phyloP scores from a whole-genome alignment of 768 basidiomycete species.

The Suillus bovinus region DNA sequence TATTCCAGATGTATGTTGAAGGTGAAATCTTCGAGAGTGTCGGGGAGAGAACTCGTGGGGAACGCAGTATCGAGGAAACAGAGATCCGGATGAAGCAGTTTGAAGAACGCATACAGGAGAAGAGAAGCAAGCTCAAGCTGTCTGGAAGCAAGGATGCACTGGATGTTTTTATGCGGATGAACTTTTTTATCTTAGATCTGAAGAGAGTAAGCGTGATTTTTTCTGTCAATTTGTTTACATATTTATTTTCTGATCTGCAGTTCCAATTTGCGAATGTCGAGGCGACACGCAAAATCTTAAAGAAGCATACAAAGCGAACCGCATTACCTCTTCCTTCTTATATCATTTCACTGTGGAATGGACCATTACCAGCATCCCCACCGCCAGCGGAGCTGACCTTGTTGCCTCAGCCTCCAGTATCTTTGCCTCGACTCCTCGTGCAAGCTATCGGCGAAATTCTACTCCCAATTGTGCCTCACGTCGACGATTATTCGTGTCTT shows the following conservation, averaged over 20 bases:
- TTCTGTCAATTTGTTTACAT: neutral
- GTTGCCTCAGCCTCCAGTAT: slow-evolving; percentile 30
- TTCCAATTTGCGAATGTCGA: slow-evolving; percentile 85
- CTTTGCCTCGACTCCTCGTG: slow-evolving; percentile 66
- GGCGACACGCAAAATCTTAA: slow-evolving; percentile 89
- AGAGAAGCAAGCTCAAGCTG: slow-evolving; percentile 53
- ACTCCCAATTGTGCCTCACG: slow-evolving; percentile 74
- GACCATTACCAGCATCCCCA: slow-evolving; percentile 15
- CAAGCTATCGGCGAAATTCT: slow-evolving; percentile 82
- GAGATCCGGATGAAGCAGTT: slow-evolving; percentile 68
- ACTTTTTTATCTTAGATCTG: slow-evolving; percentile 75
- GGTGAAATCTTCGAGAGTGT: slow-evolving; percentile 81
- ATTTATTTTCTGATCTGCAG: slow-evolving; percentile 33
- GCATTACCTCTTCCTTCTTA: slow-evolving; percentile 63
- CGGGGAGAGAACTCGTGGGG: slow-evolving; percentile 63
- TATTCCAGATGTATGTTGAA: slow-evolving; percentile 87
- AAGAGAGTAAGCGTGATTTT: slow-evolving; percentile 58
- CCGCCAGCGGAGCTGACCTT: slow-evolving; percentile 33
- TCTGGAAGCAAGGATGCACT: slow-evolving; percentile 60
- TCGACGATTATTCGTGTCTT: slow-evolving; percentile 84
- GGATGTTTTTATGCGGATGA: slow-evolving; percentile 72
- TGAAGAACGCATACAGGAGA: slow-evolving; percentile 53
- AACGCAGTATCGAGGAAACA: slow-evolving; percentile 66
- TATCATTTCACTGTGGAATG: slow-evolving; percentile 22
- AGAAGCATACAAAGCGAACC: slow-evolving; percentile 92